A percentile compares a stretch with the other conserved stretches of the same genome.
Conservation (phyloP, 2,329 filamentous ascomycete genomes). For the Paramyrothecium roridum region DNA sequence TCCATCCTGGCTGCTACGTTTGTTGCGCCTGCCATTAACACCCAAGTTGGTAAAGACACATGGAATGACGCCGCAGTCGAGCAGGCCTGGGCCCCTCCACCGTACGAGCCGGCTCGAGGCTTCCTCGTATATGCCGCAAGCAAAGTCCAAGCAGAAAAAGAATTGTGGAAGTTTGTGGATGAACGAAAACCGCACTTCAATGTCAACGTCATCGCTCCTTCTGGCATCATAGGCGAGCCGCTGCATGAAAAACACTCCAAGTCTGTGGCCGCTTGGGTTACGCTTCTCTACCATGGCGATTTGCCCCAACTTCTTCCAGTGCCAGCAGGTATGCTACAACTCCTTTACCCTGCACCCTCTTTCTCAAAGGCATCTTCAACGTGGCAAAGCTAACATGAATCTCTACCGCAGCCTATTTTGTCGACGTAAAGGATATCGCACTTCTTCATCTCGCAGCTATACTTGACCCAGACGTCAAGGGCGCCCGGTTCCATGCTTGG, state of each 20-base stretch:
- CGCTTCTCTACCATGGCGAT: too few species aligned
- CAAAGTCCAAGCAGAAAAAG: constrained; percentile 26
- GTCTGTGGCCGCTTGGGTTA: too few species aligned
- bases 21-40: constrained; percentile 13
- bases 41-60: constrained; percentile 14
- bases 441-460: constrained; percentile 23
- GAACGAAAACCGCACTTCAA: constrained; percentile 18
- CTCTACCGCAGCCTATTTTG: constrained; percentile 10
- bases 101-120: constrained; percentile 11
- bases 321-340: too few species aligned
- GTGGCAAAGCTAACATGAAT: background rate
- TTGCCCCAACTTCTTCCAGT: too few species aligned
- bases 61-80: constrained; percentile 28
- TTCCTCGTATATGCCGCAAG: constrained; percentile 22
- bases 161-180: constrained; percentile 22
- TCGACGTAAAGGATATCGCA: constrained; percentile 23
- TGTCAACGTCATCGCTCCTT: constrained; percentile 15
- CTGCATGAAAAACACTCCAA: constrained; percentile 13
- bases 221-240: constrained; percentile 10
- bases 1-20: too few species aligned
- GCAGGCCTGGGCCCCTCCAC: constrained; percentile 23
- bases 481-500: constrained; percentile 21
- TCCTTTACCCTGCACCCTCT: too few species aligned
- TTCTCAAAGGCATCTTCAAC: too few species aligned
- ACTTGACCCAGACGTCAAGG: constrained; percentile 18